Evolutionary conservation across 116 monocot species (phyloP), one percentile per base, ranked within the genome.

Genomic region (Phalaenopsis hybrid): DNA sequence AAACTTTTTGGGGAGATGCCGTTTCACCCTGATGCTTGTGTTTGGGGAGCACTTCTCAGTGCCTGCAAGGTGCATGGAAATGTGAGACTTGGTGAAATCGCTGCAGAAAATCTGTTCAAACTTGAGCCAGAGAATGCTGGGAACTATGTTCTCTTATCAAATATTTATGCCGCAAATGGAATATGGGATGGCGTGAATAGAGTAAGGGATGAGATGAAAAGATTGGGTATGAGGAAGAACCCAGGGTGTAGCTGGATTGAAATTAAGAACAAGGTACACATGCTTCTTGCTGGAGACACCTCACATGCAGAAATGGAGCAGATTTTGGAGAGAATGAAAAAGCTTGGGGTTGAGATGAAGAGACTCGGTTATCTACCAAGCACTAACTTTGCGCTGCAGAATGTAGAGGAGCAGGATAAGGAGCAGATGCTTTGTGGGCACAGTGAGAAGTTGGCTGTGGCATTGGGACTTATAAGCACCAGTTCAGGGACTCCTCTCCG

Each of bases 371-470:
- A 85, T 84, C 63, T 76, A 4, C 92, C 95, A 12, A 83, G 85
- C 72, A 92, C 86, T 0, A 83, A 81, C 65, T 86, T 88, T 63
- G 95, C 91, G 20, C 65, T 95, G 89, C 95, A 92, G 21, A 90
- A 95, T 85, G 91, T 95, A 6, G 95, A 95, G 87, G 95, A 95
- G 70, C 92, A 95, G 80, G 95, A 95, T 34, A 95, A 95, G 83
- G 95, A 95, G 80, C 86, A 91, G 48, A 92, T 95, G 50, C 76
- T 95, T 52, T 92, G 89, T 48, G 95, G 88, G 57, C 95, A 92
- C 70, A 95, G 95, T 73, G 95, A 95, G 89, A 95, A 91, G 85
- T 33, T 95, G 84, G 95, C 92, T 9, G 80, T 92, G 31, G 95
- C 85, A 77, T 61, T 95, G 55, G 95, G 95, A 1, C 91, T 95